Evolutionary conservation across 1,284 basidiomycete species (phyloP), one percentile per base, ranked within the genome.

Genomic region (Porogramme epimiltina): DNA sequence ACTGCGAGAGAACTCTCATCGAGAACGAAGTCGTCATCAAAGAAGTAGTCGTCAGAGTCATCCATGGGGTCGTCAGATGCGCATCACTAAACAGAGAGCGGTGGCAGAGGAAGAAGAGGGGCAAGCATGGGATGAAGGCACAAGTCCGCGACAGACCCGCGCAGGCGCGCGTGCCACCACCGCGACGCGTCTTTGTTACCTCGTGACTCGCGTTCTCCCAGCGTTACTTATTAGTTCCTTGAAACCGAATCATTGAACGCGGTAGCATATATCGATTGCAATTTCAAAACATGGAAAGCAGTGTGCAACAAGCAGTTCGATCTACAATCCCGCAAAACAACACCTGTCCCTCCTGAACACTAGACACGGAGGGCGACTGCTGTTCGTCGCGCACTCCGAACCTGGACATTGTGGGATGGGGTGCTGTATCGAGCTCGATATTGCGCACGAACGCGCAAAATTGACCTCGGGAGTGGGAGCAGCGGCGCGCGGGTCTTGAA

Each of bases 1-100:
- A 75, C 67, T 8, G 86, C 87, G 38, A 89, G 66, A 2, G 81
- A 75, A 55, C 76, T 70, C 41, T 82, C 84, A 64, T 89, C 87
- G 40, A 89, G 68, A 25, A 82, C 74, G 59, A 87, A 70, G 55
- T 82, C 81, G 55, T 84, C 82, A 67, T 85, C 82, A 60, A 81
- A 31, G 28, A 31, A 79, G 68, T 85, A 84, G 60, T 86, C 80
- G 65, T 89, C 88, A 26, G 78, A 82, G 68, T 78, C 77, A 59
- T 77, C 70, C 86, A 87, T 88, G n/a, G 31, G 45, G 42, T 25
- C 22, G 23, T 43, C 26, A 53, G 36, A 25, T 41, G 22, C n/a
- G 26, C 38, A 55, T 49, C 18, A 13, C 13, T 13, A 31, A 13
- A 13, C 28, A 31, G 28, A 13, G 28, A 31, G 28, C 8, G 13